A percentile compares a stretch with the other conserved stretches of the same genome.
Conservation (phyloP, 768 basidiomycete species). For the Mycena floridula region DNA sequence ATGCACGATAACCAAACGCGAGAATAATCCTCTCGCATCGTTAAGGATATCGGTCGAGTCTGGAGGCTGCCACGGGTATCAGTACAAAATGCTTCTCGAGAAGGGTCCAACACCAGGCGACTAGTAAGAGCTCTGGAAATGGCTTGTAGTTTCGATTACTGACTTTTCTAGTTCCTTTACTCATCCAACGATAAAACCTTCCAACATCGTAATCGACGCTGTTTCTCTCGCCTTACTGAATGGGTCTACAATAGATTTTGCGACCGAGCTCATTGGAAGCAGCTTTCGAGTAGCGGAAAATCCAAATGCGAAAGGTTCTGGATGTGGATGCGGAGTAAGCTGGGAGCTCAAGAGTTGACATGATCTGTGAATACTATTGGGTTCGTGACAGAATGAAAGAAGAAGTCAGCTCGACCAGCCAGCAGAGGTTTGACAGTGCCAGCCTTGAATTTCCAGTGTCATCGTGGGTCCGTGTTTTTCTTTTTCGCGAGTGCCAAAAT, state of each 20-base stretch:
- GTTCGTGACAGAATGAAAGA: no score
- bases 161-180: conserved; percentile 49
- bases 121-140: conserved; percentile 55
- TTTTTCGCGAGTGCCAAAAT: no score
- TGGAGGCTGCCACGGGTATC: conserved; percentile 97
- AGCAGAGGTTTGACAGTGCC: no score
- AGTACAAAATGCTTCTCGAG: conserved; percentile 90
- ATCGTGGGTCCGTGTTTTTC: no score
- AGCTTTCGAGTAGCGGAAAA: conserved; percentile 81
- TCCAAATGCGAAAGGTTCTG: conserved; percentile 84
- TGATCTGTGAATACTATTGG: no score
- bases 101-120: conserved; percentile 60
- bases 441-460: no score
- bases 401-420: no score
- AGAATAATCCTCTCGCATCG: conserved; percentile 56
- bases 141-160: conserved; percentile 2
- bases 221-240: conserved; percentile 81
- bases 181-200: conserved; percentile 65
- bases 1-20: no score
- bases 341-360: conserved; percentile 73
- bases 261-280: conserved; percentile 92
- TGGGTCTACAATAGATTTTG: conserved; percentile 86
- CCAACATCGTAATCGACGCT: conserved; percentile 79
- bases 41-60: conserved; percentile 84
- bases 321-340: conserved; percentile 95